Conservation (phyloP, 2,329 filamentous ascomycete genomes). For the Alternaria burnsii region DNA sequence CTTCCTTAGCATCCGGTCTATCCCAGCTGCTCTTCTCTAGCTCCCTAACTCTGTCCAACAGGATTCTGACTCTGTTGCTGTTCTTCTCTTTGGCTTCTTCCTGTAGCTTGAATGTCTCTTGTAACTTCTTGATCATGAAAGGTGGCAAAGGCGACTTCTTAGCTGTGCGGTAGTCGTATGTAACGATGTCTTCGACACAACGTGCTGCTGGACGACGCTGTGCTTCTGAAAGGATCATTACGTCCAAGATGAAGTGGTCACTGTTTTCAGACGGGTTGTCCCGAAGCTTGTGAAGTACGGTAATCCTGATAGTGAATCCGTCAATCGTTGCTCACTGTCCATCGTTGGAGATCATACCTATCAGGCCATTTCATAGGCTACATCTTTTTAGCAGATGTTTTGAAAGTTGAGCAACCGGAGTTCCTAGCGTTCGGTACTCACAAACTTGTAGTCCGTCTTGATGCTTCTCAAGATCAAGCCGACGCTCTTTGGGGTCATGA, state of each 20-base stretch:
- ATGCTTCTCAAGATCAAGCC: slow-evolving; percentile 84
- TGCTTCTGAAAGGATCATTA: slow-evolving; percentile 76
- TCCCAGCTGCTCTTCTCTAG: slow-evolving; percentile 82
- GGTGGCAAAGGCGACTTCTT: slow-evolving; percentile 65
- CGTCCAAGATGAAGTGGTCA: slow-evolving; percentile 67
- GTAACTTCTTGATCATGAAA: slow-evolving; percentile 70
- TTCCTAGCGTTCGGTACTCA: slow-evolving; percentile 55
- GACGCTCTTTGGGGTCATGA: slow-evolving; percentile 71
- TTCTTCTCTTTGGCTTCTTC: slow-evolving; percentile 65
- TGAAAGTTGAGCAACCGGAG: background rate
- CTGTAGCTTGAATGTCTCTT: slow-evolving; percentile 67
- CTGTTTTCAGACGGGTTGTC: slow-evolving; percentile 58
- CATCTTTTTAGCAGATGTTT: slow-evolving; percentile 5
- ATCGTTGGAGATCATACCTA: slow-evolving; percentile 41
- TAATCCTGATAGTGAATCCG: slow-evolving; percentile 61
- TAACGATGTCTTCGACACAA: slow-evolving; percentile 78
- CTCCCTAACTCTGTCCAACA: slow-evolving; percentile 59
- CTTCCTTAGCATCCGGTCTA: slow-evolving; percentile 73
- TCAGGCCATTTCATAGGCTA: slow-evolving; percentile 83
- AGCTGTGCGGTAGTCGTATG: slow-evolving; percentile 74
- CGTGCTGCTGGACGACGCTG: slow-evolving; percentile 77
- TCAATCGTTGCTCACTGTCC: background rate
- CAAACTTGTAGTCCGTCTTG: slow-evolving; percentile 86
- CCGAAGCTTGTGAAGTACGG: slow-evolving; percentile 81
- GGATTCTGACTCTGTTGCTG: slow-evolving; percentile 61